These are phyloP conservation scores for Calocybe gangraenosa DNA, from an alignment of 768 basidiomycete genomes.

Conservation along the genomic window DNA sequence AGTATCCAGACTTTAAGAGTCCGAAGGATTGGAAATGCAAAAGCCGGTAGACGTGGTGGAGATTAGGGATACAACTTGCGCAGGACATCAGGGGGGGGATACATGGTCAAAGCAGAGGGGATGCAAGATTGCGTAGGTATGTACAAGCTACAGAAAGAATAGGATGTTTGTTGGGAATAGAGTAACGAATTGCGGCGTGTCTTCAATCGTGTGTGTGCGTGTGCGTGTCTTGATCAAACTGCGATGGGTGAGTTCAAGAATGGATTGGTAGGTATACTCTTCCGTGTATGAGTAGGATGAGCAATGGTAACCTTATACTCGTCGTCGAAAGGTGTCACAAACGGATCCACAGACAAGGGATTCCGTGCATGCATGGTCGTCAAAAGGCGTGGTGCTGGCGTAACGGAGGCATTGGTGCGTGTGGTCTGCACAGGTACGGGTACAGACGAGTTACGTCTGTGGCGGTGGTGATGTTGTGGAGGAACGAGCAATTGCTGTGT, in stretches of 20 bases:
- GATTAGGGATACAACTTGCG: too few relatives aligned
- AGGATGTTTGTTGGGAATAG: neutral
- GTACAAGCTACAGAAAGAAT: constrained; percentile 5
- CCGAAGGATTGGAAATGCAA: too few relatives aligned
- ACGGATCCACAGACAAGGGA: constrained; percentile 48
- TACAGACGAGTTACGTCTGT: constrained; percentile 21
- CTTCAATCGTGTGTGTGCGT: neutral
- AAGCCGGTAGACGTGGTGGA: too few relatives aligned
- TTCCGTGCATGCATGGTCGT: constrained; percentile 39
- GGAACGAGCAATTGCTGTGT: too few relatives aligned
- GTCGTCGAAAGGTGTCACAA: constrained; percentile 79
- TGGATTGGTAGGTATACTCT: constrained; percentile 51
- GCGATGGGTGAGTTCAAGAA: constrained; percentile 24
- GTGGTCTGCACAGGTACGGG: constrained; percentile 14
- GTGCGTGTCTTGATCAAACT: constrained; percentile 6
- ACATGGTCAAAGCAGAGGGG: too few relatives aligned
- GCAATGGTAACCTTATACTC: constrained; percentile 39
- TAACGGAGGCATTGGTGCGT: constrained; percentile 18
- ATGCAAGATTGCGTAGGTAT: neutral
- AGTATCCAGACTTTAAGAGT: too few relatives aligned
- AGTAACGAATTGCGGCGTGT: neutral
- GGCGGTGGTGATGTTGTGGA: constrained; percentile 7
- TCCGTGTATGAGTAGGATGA: constrained; percentile 26
- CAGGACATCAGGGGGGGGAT: too few relatives aligned
- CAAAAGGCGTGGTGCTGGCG: constrained; percentile 41